phyloP scores from a whole-genome alignment of 2,329 filamentous ascomycete genomes.

The Fusarium mexicanum region DNA sequence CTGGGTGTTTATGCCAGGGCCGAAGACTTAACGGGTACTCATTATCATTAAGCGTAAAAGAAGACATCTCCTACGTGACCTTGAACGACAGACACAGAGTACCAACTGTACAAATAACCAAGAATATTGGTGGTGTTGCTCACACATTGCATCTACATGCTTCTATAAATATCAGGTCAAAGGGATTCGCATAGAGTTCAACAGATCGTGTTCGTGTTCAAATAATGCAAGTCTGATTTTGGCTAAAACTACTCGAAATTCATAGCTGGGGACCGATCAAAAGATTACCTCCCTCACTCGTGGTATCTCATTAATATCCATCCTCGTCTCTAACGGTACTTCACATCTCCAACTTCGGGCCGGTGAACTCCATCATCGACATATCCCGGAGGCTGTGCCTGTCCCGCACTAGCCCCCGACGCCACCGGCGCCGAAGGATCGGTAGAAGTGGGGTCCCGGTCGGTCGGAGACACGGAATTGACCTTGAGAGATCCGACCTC shows the following conservation, averaged over 20 bases:
- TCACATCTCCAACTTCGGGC: slow-evolving; percentile 40
- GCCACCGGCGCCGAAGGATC: slow-evolving; percentile 12
- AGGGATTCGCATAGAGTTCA: accelerated
- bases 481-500: slow-evolving; percentile 43
- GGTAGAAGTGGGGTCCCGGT: slow-evolving; percentile 7
- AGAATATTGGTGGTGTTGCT: accelerated
- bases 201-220: background rate
- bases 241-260: background rate
- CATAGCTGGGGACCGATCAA: background rate
- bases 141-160: background rate
- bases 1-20: background rate
- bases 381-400: slow-evolving; percentile 37
- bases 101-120: background rate
- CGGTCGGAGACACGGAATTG: slow-evolving; percentile 14
- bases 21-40: accelerated
- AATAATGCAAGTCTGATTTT: background rate
- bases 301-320: slow-evolving; percentile 32
- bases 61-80: accelerated
- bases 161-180: too few relatives aligned
- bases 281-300: background rate
- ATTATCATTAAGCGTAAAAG: accelerated
- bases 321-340: slow-evolving; percentile 29
- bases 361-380: slow-evolving; percentile 38
- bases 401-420: slow-evolving; percentile 6
- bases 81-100: background rate